Percentiles rank a stretch among this genome's conserved stretches.
Conservation (phyloP, 345 rosid genomes). For the Salix suchowensis region DNA sequence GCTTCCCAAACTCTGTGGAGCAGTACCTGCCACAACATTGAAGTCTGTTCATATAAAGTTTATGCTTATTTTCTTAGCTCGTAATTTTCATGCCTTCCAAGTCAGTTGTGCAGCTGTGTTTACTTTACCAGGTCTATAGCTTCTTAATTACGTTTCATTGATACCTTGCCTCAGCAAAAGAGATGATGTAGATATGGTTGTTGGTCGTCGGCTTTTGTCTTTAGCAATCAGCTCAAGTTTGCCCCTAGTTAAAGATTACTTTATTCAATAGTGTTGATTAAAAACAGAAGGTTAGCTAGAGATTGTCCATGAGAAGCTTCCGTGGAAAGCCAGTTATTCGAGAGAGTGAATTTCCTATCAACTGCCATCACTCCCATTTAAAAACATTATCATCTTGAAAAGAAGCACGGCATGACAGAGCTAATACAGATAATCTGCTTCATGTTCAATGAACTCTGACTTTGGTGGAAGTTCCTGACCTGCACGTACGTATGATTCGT, state of each 20-base stretch:
- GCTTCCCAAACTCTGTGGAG: background rate
- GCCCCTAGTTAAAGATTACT: background rate
- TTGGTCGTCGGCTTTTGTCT: background rate
- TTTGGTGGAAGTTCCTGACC: background rate
- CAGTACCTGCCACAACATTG: background rate
- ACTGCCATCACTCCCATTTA: background rate
- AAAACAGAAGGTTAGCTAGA: background rate
- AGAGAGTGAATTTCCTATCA: background rate
- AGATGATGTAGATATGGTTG: background rate
- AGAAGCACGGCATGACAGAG: background rate
- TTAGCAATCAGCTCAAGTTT: background rate
- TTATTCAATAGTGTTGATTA: background rate
- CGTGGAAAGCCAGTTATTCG: background rate
- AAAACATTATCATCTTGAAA: background rate
- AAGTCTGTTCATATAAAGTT: background rate
- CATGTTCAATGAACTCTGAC: background rate
- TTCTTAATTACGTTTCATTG: background rate
- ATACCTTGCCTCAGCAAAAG: background rate
- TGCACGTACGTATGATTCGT: background rate
- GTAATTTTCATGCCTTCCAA: too few relatives aligned
- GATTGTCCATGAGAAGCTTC: background rate
- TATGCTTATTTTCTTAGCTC: background rate
- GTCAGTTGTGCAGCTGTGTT: background rate
- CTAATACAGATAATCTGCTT: background rate
- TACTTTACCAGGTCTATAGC: background rate